These are phyloP conservation scores for Eucalyptus rudis DNA, from an alignment of 345 rosid species.

Conservation along the genomic window DNA sequence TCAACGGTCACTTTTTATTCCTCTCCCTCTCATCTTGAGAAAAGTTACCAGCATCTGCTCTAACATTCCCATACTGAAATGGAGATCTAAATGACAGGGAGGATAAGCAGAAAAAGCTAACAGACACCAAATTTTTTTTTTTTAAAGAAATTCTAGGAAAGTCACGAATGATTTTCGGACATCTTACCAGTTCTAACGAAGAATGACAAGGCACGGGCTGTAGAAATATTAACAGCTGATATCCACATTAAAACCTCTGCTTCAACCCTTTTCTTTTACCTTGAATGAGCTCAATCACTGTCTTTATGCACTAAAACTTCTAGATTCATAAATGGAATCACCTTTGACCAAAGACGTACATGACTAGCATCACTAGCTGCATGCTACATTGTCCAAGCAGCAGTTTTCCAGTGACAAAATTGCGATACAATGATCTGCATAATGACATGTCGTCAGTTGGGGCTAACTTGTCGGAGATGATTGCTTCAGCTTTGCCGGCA, in stretches of 20 bases:
- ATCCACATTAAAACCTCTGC: not conserved
- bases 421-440: not conserved
- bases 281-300: not conserved
- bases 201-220: not conserved
- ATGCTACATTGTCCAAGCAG: not conserved
- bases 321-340: not conserved
- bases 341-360: not conserved
- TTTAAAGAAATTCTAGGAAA: not conserved
- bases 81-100: not conserved
- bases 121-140: not conserved
- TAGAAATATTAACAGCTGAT: not conserved
- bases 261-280: not conserved
- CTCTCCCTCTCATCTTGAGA: not conserved
- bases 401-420: not conserved
- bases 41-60: not conserved
- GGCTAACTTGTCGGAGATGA: conserved; percentile 17
- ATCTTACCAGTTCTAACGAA: not conserved
- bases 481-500: conserved; percentile 31
- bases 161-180: not conserved
- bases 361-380: not conserved
- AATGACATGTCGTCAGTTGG: not conserved
- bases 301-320: not conserved
- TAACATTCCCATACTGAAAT: not conserved
- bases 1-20: not conserved
- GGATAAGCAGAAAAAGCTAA: not conserved